phyloP scores from a whole-genome alignment of 805 yeast genomes.

The Aciculoconidium aculeatum region DNA sequence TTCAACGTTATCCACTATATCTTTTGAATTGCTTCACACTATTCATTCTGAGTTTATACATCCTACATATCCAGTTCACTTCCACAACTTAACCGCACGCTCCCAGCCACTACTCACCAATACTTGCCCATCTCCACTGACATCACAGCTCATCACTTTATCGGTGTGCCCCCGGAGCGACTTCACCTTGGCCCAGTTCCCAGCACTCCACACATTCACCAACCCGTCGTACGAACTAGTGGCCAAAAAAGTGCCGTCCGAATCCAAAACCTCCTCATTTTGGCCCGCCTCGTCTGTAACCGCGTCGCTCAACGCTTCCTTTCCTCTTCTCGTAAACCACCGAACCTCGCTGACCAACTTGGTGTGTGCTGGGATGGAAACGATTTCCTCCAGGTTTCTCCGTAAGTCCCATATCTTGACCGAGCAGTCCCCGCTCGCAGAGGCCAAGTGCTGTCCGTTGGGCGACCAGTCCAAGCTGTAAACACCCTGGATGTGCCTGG shows the following conservation, averaged over 20 bases:
- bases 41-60: too few relatives aligned
- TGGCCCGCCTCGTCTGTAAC: slow-evolving; percentile 25
- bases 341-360: slow-evolving; percentile 63
- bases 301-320: slow-evolving; percentile 11
- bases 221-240: slow-evolving; percentile 70
- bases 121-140: slow-evolving; percentile 33
- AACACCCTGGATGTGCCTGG: slow-evolving; percentile 69
- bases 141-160: slow-evolving; percentile 67
- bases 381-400: slow-evolving; percentile 29
- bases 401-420: slow-evolving; percentile 87
- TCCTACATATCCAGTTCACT: too few relatives aligned
- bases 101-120: slow-evolving; percentile 81
- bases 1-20: too few relatives aligned
- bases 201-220: slow-evolving; percentile 56
- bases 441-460: slow-evolving; percentile 70
- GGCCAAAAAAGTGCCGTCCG: slow-evolving; percentile 44
- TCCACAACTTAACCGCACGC: slow-evolving; percentile 66
- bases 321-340: slow-evolving; percentile 33
- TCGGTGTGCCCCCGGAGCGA: slow-evolving; percentile 54
- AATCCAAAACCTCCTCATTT: slow-evolving; percentile 22
- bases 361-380: slow-evolving; percentile 67
- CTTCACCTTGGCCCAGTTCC: slow-evolving; percentile 58
- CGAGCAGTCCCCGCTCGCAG: slow-evolving; percentile 79
- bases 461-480: slow-evolving; percentile 68
- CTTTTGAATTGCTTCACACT: too few relatives aligned